Base-by-base conservation (phyloP, 768 basidiomycete genomes). In the Mrakia frigida region DNA sequence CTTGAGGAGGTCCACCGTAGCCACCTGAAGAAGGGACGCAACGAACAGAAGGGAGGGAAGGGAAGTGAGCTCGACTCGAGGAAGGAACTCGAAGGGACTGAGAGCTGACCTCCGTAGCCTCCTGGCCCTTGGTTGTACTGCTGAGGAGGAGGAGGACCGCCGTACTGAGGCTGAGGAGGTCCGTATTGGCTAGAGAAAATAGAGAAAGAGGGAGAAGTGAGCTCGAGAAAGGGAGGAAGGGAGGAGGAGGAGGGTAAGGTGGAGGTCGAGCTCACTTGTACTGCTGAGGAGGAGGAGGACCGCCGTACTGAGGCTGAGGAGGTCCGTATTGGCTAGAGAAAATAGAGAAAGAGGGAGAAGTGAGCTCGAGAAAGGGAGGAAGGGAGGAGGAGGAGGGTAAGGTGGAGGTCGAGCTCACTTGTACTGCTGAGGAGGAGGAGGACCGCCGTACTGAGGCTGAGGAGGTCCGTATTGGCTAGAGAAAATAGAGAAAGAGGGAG, bases 381-480 rank as follows among this genome's bases (percentile, higher is more conserved):
- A 5, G 31, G 33, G 2, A 18, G 50, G 25, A 53, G 5, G 52
- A 31, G 33, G 25, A 28, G 6, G 69, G 52, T n/a, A 50, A 28
- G 16, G 13, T 37, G 63, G 31, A n/a, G 37, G 35, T 39, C 23
- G 65, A 68, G 35, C 35, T 68, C 35, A 65, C 63, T 68, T 68
- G 37, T 68, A 41, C 37, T 68, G 37, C 37, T 52, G 46, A 2
- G 21, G 50, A 50, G 28, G 70, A 70, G 50, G 70, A 33, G 70
- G 43, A 28, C 33, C 69, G 0, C 69, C 69, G 46, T n/a, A 70
- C 33, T 53, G 46, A 13, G 46, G 46, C n/a, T 50, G 69, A n/a
- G 69, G 69, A 33, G 69, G 46, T 70, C 69, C 69, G 69, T 70
- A 70, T 68, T 68, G 65, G 65, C 65, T 68, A 39, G 0, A 39